These are phyloP conservation scores for Epichloe sylvatica DNA, from an alignment of 2,329 filamentous ascomycete genomes.

Conservation along the genomic window DNA sequence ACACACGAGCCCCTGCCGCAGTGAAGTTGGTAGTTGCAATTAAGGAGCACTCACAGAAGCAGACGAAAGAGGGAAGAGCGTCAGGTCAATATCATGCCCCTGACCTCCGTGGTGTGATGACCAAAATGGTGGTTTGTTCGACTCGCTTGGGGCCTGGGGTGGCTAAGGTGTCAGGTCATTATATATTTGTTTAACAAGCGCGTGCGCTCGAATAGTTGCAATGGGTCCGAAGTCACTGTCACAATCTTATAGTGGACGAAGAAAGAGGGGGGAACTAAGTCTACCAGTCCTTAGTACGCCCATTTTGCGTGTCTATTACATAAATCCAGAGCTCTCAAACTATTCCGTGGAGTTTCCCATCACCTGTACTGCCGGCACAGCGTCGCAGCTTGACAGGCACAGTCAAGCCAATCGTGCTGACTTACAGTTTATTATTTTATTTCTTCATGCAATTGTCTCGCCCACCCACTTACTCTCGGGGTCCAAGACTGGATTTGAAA, in stretches of 20 bases:
- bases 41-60: too few species aligned
- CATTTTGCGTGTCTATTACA: conserved; percentile 8
- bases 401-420: background rate
- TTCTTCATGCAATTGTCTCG: conserved; percentile 1
- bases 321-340: conserved; percentile 5
- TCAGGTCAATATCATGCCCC: too few species aligned
- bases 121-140: too few species aligned
- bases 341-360: background rate
- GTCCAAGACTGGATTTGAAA: conserved; percentile 1
- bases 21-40: too few species aligned
- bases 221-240: background rate
- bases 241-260: background rate
- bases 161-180: too few species aligned
- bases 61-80: too few species aligned
- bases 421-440: conserved; percentile 1
- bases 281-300: conserved; percentile 3
- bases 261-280: background rate
- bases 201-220: too few species aligned
- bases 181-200: too few species aligned
- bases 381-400: background rate
- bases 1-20: too few species aligned
- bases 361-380: background rate
- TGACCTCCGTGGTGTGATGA: too few species aligned
- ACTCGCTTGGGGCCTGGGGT: too few species aligned
- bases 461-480: background rate